Evolutionary conservation across 1,284 basidiomycete genomes (phyloP).

Genomic region (Xanthoconium separans): DNA sequence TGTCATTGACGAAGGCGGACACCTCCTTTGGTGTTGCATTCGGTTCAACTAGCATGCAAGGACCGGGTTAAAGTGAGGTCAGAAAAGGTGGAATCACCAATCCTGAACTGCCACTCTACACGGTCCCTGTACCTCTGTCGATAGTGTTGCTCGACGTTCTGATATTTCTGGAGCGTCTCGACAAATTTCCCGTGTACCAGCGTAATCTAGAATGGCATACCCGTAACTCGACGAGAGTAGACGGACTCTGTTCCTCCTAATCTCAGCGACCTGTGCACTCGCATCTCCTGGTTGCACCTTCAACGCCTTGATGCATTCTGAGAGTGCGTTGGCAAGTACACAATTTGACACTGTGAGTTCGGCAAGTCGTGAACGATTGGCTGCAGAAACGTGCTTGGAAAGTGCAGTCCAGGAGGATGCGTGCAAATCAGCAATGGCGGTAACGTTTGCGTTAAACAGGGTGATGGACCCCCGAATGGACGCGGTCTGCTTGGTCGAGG

Average conservation of each 20-base stretch:
- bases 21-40: slow-evolving; percentile 87
- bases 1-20: slow-evolving; percentile 70
- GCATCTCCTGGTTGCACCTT: slow-evolving; percentile 36
- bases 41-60: slow-evolving; percentile 71
- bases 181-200: slow-evolving; percentile 62
- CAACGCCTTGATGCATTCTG: slow-evolving; percentile 64
- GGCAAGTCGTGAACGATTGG: slow-evolving; percentile 50
- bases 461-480: slow-evolving; percentile 61
- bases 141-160: slow-evolving; percentile 85
- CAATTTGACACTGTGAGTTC: slow-evolving; percentile 63
- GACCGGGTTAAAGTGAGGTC: not conserved
- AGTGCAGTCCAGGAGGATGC: slow-evolving; percentile 57
- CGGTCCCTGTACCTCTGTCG: slow-evolving; percentile 79
- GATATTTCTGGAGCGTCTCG: slow-evolving; percentile 71
- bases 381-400: slow-evolving; percentile 46
- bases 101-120: slow-evolving; percentile 88
- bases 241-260: slow-evolving; percentile 70
- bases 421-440: slow-evolving; percentile 58
- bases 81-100: slow-evolving; percentile 58
- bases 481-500: slow-evolving; percentile 38
- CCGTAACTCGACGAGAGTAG: slow-evolving; percentile 23
- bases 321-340: slow-evolving; percentile 58
- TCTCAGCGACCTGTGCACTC: slow-evolving; percentile 51
- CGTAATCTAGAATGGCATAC: slow-evolving; percentile 41
- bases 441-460: slow-evolving; percentile 54